Conservation (phyloP, 2,329 filamentous ascomycete species). For the Raffaelea albimanens region DNA sequence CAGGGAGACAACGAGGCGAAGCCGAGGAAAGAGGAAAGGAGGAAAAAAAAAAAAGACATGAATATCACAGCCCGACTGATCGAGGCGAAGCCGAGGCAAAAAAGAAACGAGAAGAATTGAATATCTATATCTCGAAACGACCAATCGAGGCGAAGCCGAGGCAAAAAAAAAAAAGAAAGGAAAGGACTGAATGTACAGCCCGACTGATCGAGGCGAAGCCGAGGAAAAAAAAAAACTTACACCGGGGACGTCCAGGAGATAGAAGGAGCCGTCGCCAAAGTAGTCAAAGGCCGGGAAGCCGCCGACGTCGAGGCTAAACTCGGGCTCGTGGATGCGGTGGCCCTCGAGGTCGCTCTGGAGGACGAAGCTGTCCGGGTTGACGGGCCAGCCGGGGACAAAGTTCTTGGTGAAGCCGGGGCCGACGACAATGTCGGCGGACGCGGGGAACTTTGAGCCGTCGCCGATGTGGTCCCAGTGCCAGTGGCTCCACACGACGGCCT, state of each 20-base stretch:
- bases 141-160: too few species aligned
- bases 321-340: conserved; percentile 10
- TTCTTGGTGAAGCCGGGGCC: conserved; percentile 13
- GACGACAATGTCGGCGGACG: conserved; percentile 12
- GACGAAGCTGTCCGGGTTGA: conserved; percentile 8
- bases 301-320: conserved; percentile 11
- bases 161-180: too few species aligned
- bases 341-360: conserved; percentile 5
- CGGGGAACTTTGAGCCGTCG: conserved; percentile 11
- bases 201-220: too few species aligned
- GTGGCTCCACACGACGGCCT: conserved; percentile 12
- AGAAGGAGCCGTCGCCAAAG: conserved; percentile 20
- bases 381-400: conserved; percentile 12
- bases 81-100: too few species aligned
- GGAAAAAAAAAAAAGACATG: too few species aligned
- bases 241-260: conserved; percentile 17
- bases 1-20: too few species aligned
- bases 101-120: too few species aligned
- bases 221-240: too few species aligned
- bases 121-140: too few species aligned
- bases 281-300: conserved; percentile 16
- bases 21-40: too few species aligned
- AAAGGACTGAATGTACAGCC: too few species aligned
- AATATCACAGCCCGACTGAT: too few species aligned
- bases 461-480: conserved; percentile 15